Evolutionary conservation across 371 early-diverging fungal genomes (phyloP).

Genomic region (Mortierella sp.): DNA sequence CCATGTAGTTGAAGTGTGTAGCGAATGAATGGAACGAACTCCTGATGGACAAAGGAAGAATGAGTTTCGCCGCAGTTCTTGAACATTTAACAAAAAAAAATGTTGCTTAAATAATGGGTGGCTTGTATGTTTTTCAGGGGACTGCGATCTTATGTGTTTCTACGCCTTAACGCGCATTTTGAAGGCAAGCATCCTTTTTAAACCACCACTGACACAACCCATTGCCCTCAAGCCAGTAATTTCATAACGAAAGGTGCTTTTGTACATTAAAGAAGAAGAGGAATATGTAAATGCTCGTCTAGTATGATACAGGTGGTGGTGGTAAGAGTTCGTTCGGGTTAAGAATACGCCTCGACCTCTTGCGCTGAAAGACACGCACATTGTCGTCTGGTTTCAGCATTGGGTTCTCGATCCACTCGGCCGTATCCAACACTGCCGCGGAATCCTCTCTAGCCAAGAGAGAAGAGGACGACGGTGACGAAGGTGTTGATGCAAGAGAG

Average conservation of each 20-base stretch:
- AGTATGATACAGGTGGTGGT: conserved; percentile 8
- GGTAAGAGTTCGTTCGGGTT: not conserved
- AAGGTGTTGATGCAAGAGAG: not conserved
- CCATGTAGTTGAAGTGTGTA: not conserved
- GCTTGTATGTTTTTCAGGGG: conserved; percentile 1
- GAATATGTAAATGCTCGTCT: not conserved
- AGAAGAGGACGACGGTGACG: not conserved
- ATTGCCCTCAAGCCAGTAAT: too few species aligned
- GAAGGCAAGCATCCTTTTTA: too few species aligned
- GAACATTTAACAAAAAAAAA: not conserved
- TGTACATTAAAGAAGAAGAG: too few species aligned
- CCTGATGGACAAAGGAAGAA: conserved; percentile 6
- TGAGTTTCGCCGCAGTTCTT: conserved; percentile 5
- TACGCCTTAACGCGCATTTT: too few species aligned
- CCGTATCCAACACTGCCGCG: not conserved
- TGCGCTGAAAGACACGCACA: conserved; percentile 47
- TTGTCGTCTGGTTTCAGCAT: conserved; percentile 38
- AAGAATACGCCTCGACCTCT: conserved; percentile 11
- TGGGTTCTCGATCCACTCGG: conserved; percentile 8
- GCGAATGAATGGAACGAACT: not conserved
- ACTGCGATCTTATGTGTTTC: not conserved
- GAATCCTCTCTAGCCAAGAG: not conserved
- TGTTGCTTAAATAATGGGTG: not conserved
- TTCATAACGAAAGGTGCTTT: too few species aligned
- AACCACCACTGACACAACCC: too few species aligned